Conservation (phyloP, 75 land plant species). For the Ceratopteris richardii region DNA sequence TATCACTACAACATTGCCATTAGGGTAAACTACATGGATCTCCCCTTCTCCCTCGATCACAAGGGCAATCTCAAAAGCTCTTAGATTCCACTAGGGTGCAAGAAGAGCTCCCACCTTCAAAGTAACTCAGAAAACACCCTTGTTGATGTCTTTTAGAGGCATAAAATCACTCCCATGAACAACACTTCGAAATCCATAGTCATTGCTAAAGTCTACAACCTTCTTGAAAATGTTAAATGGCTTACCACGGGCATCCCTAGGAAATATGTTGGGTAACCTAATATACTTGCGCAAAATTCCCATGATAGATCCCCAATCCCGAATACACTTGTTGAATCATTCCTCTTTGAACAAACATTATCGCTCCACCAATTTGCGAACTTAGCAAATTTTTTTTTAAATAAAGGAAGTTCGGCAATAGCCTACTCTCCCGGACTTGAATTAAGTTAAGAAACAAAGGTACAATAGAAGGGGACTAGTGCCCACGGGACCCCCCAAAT, state of each 20-base stretch:
- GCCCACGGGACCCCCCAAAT: too few relatives aligned
- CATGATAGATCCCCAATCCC: constrained; percentile 12
- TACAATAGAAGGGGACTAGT: too few relatives aligned
- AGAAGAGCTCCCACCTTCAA: constrained; percentile 62
- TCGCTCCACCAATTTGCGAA: constrained; percentile 45
- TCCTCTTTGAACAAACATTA: constrained; percentile 22
- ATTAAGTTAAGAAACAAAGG: too few relatives aligned
- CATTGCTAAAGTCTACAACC: constrained; percentile 48
- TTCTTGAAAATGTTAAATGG: constrained; percentile 44
- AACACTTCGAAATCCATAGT: constrained; percentile 51
- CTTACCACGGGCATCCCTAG: constrained; percentile 13
- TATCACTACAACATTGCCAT: constrained; percentile 44
- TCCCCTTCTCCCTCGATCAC: constrained; percentile 51
- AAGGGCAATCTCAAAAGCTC: constrained; percentile 56
- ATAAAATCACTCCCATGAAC: constrained; percentile 26
- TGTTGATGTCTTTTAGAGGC: constrained; percentile 25
- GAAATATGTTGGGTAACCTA: not conserved
- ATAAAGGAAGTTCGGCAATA: constrained; percentile 15
- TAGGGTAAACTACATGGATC: constrained; percentile 55
- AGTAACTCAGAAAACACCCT: constrained; percentile 59
- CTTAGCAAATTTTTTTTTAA: constrained; percentile 22
- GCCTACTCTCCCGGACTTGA: too few relatives aligned
- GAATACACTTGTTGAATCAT: constrained; percentile 4
- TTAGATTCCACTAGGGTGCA: constrained; percentile 71
- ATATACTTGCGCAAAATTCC: not conserved